Evolutionary conservation across 768 basidiomycete genomes (phyloP), one percentile per base, ranked within the genome.

Genomic region (Aureoboletus auriporus): DNA sequence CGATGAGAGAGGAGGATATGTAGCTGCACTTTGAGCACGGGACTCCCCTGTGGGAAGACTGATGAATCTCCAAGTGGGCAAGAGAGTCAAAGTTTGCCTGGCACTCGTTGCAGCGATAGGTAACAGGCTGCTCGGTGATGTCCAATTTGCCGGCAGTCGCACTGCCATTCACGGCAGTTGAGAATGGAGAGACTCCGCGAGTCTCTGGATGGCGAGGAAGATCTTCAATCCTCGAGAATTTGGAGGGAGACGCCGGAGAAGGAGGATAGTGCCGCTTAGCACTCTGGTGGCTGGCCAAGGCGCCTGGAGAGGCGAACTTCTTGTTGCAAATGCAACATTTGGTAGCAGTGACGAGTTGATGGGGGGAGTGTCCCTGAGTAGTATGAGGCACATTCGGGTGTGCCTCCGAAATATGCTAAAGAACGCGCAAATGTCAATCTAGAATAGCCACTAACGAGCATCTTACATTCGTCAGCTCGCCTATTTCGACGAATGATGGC

Each of bases 301-400:
- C 63, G 14, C 0, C 36, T 5, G 54, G 31, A 20, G 64, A 49
- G 10, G 57, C 38, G 23, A 61, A 66, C 44, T 46, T 56, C 50
- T 62, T 66, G 46, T 60, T 53, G 56, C 63, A 65, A 35, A 61
- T 20, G 38, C 41, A 53, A 50, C 63, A 65, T 44, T 46, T 38
- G 39, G 57, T 59, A 6, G 61, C 1, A 11, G 54, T 31, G 38
- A 34, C 35, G 20, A 41, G 44, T 7, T 39, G 53, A 20, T 27
- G 43, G 40, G 51, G 44, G 20, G 44, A 33, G 26, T 34, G 42
- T 6, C 42, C 40, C 26, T 23, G 36, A 8, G 47, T 8, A n/a
- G 26, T 42, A 6, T 6, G 50, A 33, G 53, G 46, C 16, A 30
- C 36, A 39, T 37, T 47, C 9, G 57, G 39, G 43, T 61, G 63